Base-by-base conservation (phyloP, 441 rosid species). In the Viola pubescens region DNA sequence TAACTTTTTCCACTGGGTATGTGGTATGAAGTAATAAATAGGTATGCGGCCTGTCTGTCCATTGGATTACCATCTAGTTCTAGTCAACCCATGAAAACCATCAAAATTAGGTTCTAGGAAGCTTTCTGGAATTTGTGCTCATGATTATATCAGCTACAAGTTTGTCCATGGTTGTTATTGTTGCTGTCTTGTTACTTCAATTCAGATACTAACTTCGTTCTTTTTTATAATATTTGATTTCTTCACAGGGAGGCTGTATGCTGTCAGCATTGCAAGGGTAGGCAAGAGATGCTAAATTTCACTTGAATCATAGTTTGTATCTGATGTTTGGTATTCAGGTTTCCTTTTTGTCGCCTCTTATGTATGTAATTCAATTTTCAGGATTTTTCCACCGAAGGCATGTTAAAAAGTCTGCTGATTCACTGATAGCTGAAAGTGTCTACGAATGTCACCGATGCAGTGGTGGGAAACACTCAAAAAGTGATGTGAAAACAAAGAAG, bases 301-400 rank as follows among this genome's bases (percentile, higher is more conserved):
- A 37, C 38, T n/a, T 14, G 56, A n/a, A 13, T 54, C 13, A 38
- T 26, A 38, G 40, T 13, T 56, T 68, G 41, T 48, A 40, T 14
- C 47, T 52, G 61, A 56, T 49, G 13, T 48, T 56, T 37, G 48
- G 63, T 46, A 16, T 45, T 19, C 37, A 19, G 41, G 34, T 65
- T 37, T 14, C 37, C 50, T 26, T 16, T 47, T 51, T 6, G 38
- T 57, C 34, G 1, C 43, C 34, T 42, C 42, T 57, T 50, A 60
- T 12, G 44, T 38, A 37, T 40, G 16, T 60, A 14, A 43, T 72
- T 19, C 75, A 51, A 67, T 71, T 75, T 81, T 76, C 83, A 94
- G 98, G 88, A 53, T 71, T 65, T 54, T 94, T 86, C 74, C 98
- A 89, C 69, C 88, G 79, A 76, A 79, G 86, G 77, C 98, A 94